Base-by-base conservation (phyloP, 129 eudicot genomes). In the Kitagawia praeruptora region DNA sequence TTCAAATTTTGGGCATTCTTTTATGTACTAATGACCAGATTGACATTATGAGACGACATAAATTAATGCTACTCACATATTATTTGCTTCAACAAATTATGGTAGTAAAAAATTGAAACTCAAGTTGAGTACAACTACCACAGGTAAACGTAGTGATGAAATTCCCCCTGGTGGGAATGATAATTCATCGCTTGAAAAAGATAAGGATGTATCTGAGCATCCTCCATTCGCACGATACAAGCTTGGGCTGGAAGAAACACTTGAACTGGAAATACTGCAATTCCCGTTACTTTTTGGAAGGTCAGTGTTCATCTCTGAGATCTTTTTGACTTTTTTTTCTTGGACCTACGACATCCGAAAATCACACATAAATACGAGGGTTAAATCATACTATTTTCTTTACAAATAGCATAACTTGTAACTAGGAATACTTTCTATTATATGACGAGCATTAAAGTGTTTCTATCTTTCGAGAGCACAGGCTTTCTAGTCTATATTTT, bases 311-410 rank as follows among this genome's bases (percentile, higher is more conserved):
- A 92, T 85, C 49, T 91, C 95, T 67, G 89, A 82, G 56, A 95
- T 81, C 85, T 92, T 95, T 91, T 95, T 95, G 78, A 92, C 84
- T 86, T 95, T 92, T 91, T 92, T 95, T 87, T 95, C 98, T 86
- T 92, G 97, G 56, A 92, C 96, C 98, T 95, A 92, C 80, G 48
- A 45, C 53, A 48, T 4, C 16, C 9, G 9, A 69, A 69, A 69
- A 37, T 39, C 47, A 70, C 37, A 19, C 15, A 38, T 34, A 69
- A 70, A 39, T 37, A 70, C 3, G n/a, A 69, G 39, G 40, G 2
- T 13, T 28, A 69, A 27, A 69, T 21, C 23, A 69, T 11, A 69
- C 42, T 1, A 34, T 12, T 31, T 34, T 69, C 14, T 69, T 51
- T 51, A 51, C n/a, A 51, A 6, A 51, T 18, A 51, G 61, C 61